These are phyloP conservation scores for Canariomyces notabilis DNA, from an alignment of 2,329 filamentous ascomycete species.

Conservation along the genomic window DNA sequence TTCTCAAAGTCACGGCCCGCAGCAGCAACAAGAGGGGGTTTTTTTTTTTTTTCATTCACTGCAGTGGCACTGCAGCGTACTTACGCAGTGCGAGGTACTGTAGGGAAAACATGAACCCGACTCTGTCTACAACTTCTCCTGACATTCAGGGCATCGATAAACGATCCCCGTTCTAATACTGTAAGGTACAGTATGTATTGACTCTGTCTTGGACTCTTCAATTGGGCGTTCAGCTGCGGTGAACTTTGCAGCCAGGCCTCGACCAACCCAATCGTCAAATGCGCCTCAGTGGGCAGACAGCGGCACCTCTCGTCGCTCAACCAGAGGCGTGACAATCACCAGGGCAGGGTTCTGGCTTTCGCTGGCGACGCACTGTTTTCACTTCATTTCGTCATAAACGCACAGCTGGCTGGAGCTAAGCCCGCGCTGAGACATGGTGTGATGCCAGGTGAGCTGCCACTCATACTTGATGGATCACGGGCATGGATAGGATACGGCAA, in stretches of 20 bases:
- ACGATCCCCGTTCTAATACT: no score
- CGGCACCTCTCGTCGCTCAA: background rate
- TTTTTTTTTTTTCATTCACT: no score
- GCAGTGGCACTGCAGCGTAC: no score
- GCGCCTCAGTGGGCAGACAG: background rate
- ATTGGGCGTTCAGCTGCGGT: no score
- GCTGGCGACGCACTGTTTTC: constrained; percentile 8
- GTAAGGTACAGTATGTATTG: no score
- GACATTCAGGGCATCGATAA: no score
- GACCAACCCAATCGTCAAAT: background rate
- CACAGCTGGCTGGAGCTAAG: background rate
- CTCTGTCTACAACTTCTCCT: no score
- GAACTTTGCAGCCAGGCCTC: no score
- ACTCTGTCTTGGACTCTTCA: no score
- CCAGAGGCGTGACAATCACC: background rate
- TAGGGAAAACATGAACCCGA: no score
- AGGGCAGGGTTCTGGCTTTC: background rate
- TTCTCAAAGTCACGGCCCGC: background rate
- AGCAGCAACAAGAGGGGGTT: background rate
- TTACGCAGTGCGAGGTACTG: no score
- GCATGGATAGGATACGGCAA: background rate
- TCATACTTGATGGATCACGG: no score
- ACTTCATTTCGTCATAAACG: constrained; percentile 6
- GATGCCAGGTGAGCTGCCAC: constrained; percentile 1
- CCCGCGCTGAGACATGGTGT: constrained; percentile 7